phyloP scores from a whole-genome alignment of 2,329 filamentous ascomycete genomes.

The Penicillium expansum region DNA sequence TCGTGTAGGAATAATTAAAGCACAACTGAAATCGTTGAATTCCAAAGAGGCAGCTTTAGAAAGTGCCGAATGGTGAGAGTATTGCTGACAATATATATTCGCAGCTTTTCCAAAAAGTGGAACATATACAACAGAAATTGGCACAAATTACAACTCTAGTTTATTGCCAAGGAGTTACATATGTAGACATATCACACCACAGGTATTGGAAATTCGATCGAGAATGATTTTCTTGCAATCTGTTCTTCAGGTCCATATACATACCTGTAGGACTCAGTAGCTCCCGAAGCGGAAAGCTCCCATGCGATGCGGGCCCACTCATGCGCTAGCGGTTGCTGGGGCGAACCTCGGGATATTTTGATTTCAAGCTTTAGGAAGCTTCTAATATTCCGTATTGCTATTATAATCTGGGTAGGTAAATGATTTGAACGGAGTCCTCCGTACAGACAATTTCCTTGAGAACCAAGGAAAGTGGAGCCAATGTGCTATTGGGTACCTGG shows the following conservation, averaged over 20 bases:
- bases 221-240: neutral
- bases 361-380: neutral
- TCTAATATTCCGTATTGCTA: neutral
- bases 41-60: too few species aligned
- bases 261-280: neutral
- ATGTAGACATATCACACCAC: neutral
- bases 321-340: conserved; percentile 7
- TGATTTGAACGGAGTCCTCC: neutral
- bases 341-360: conserved; percentile 2
- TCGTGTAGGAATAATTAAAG: too few species aligned
- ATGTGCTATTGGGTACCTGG: conserved; percentile 10
- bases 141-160: neutral
- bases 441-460: neutral
- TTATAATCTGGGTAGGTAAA: neutral
- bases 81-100: neutral
- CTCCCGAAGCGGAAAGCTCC: conserved; percentile 7
- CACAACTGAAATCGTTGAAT: too few species aligned
- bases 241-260: neutral
- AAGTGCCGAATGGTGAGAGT: too few species aligned
- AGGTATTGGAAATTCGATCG: neutral
- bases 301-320: conserved; percentile 11
- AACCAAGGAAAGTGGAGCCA: conserved; percentile 14
- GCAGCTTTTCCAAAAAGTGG: too few species aligned
- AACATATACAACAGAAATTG: too few species aligned
- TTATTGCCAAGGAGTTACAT: neutral